phyloP scores from a whole-genome alignment of 441 rosid species.

The Erodium moschatum region DNA sequence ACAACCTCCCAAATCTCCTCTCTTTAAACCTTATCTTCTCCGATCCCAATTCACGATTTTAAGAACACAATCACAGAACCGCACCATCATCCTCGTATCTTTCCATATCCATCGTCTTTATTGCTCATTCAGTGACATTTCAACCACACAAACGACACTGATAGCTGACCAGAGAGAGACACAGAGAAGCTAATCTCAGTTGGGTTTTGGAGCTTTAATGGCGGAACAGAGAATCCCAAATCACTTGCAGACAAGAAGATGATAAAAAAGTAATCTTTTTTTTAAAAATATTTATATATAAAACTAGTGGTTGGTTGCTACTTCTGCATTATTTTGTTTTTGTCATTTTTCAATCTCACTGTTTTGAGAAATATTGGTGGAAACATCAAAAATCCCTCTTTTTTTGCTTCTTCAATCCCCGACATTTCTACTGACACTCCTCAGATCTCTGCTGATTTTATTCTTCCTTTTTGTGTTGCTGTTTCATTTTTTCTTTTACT shows the following conservation, averaged over 20 bases:
- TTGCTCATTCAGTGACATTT: neutral
- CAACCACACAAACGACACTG: neutral
- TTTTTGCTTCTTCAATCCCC: neutral
- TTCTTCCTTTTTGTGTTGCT: neutral
- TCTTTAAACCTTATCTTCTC: neutral
- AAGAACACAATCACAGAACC: neutral
- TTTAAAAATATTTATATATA: neutral
- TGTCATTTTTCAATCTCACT: neutral
- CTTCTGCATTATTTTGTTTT: neutral
- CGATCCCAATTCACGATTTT: neutral
- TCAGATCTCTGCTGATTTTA: conserved; percentile 19
- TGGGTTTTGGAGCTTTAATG: no score
- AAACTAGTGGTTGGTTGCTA: neutral
- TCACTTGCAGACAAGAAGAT: neutral
- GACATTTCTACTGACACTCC: conserved; percentile 18
- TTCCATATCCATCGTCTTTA: neutral
- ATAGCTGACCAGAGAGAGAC: neutral
- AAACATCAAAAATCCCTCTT: neutral
- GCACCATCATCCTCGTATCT: neutral
- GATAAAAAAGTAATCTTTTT: neutral
- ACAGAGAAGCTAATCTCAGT: neutral
- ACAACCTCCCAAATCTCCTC: neutral
- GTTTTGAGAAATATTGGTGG: neutral
- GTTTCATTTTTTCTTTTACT: neutral
- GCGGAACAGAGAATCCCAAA: neutral